Evolutionary conservation across 2,329 filamentous ascomycete species (phyloP).

Genomic region (Clonostachys rosea): DNA sequence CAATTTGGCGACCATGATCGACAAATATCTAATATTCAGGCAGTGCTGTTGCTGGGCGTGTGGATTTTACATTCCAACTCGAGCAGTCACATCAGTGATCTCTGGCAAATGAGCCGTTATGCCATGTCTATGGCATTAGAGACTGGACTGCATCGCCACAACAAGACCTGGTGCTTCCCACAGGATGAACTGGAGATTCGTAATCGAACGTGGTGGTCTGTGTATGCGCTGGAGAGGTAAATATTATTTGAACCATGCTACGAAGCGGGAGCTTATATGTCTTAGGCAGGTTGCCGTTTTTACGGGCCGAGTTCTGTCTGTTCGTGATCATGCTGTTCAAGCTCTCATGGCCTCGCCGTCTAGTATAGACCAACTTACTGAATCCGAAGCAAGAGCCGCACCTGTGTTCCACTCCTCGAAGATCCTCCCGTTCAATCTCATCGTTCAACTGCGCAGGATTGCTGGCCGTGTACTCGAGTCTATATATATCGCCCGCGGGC

Average conservation of each 20-base stretch:
- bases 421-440: conserved; percentile 5
- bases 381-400: conserved; percentile 4
- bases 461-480: conserved; percentile 14
- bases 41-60: conserved; percentile 10
- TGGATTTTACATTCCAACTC: conserved; percentile 15
- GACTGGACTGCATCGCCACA: conserved; percentile 12
- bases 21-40: conserved; percentile 10
- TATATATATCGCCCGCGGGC: conserved; percentile 12
- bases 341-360: conserved; percentile 6
- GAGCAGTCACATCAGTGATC: conserved; percentile 10
- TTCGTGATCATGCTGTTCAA: conserved; percentile 14
- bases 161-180: conserved; percentile 8
- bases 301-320: conserved; percentile 12
- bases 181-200: conserved; percentile 12
- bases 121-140: conserved; percentile 16
- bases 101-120: conserved; percentile 17
- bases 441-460: conserved; percentile 9
- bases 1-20: conserved; percentile 9
- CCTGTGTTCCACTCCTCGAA: conserved; percentile 7
- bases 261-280: no score
- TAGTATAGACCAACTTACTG: conserved; percentile 7
- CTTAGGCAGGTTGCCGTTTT: conserved; percentile 9
- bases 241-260: no score
- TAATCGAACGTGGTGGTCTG: conserved; percentile 14
- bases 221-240: conserved; percentile 11